Percentiles rank a stretch among this genome's conserved stretches.
Conservation (phyloP, 2,329 filamentous ascomycete genomes). For the Verticillium isaacii region DNA sequence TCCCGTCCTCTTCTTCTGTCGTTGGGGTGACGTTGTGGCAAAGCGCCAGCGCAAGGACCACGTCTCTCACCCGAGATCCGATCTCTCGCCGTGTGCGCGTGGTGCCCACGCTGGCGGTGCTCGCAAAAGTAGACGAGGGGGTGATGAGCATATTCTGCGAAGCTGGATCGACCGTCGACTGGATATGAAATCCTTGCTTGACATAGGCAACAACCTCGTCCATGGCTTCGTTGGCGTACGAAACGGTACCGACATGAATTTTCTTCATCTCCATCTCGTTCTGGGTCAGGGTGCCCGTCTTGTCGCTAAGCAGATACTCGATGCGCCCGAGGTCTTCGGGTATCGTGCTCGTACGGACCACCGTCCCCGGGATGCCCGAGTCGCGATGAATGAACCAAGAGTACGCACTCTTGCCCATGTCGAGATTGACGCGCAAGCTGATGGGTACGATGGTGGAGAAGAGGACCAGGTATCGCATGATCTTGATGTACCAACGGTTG, state of each 20-base stretch:
- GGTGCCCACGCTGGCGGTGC: constrained; percentile 55
- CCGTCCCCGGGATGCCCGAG: constrained; percentile 80
- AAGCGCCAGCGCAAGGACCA: constrained; percentile 84
- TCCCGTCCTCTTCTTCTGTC: constrained; percentile 74
- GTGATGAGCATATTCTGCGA: constrained; percentile 59
- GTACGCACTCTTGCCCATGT: constrained; percentile 95
- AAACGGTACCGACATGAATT: constrained; percentile 95
- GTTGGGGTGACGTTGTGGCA: constrained; percentile 98
- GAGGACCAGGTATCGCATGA: constrained; percentile 94
- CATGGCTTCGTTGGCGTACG: constrained; percentile 98
- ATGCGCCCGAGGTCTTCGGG: constrained; percentile 94
- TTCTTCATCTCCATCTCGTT: constrained; percentile 99
- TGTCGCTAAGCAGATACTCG: constrained; percentile 93
- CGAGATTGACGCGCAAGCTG: constrained; percentile 90
- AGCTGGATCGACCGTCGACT: constrained; percentile 37
- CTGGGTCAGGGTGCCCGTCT: constrained; percentile 95
- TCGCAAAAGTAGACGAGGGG: constrained; percentile 66
- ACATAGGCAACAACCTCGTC: constrained; percentile 89
- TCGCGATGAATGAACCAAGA: constrained; percentile 94
- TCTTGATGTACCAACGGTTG: constrained; percentile 86
- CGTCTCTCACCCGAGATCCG: constrained; percentile 84
- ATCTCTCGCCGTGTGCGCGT: constrained; percentile 91
- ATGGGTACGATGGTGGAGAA: constrained; percentile 99
- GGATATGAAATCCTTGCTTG: constrained; percentile 70
- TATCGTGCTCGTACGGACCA: constrained; percentile 95